Conservation (phyloP, 208 protist genomes). For the Herpetomonas tarakana region DNA sequence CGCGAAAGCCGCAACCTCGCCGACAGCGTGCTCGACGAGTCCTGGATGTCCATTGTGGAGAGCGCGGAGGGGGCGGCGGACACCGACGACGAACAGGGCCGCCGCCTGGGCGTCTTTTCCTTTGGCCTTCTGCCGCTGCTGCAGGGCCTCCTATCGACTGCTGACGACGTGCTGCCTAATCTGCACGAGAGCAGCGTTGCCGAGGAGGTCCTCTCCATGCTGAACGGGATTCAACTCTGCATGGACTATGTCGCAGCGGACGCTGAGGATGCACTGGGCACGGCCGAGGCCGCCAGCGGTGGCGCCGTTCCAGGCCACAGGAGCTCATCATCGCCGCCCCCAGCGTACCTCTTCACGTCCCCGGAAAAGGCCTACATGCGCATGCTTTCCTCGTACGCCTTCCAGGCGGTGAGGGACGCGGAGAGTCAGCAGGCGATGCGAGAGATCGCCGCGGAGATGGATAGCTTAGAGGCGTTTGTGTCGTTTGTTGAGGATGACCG, state of each 20-base stretch:
- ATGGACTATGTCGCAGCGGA: conserved; percentile 75
- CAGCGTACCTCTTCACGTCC: neutral
- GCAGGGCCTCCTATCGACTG: conserved; percentile 68
- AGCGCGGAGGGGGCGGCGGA: conserved; percentile 48
- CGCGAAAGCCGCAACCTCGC: conserved; percentile 25
- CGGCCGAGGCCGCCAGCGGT: neutral
- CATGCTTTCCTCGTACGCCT: conserved; percentile 14
- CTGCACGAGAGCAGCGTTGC: conserved; percentile 43
- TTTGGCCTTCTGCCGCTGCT: conserved; percentile 76
- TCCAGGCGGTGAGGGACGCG: conserved; percentile 12
- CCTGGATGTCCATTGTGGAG: conserved; percentile 73
- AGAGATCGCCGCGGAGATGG: conserved; percentile 23
- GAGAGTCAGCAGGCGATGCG: conserved; percentile 21
- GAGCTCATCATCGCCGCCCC: no score
- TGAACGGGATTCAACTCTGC: conserved; percentile 63
- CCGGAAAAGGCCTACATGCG: neutral
- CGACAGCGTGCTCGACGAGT: conserved; percentile 74
- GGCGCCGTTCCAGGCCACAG: neutral
- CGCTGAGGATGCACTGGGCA: conserved; percentile 14
- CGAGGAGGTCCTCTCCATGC: conserved; percentile 64
- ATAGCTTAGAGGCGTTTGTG: conserved; percentile 36
- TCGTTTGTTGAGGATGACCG: conserved; percentile 23
- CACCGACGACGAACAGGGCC: conserved; percentile 27
- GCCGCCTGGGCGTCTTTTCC: conserved; percentile 57
- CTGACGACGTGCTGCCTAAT: conserved; percentile 67